Evolutionary conservation across 140 eudicot species (phyloP).

Genomic region (Stevia rebaudiana): DNA sequence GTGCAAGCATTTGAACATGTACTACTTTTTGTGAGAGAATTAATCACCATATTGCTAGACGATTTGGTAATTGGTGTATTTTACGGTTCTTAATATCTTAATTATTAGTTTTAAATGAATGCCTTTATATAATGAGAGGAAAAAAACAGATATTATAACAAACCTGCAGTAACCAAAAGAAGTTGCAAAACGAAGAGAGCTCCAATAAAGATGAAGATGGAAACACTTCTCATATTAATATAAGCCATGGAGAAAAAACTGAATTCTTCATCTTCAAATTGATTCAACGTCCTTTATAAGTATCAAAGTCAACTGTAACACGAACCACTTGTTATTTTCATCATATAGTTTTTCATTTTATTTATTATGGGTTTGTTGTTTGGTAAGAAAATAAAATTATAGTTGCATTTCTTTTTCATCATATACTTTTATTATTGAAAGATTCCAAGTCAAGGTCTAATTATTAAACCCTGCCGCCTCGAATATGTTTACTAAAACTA

Average conservation of each 20-base stretch:
- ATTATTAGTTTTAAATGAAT: too few relatives aligned
- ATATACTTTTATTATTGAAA: not conserved
- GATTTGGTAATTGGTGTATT: too few relatives aligned
- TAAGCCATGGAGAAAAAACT: constrained; percentile 24
- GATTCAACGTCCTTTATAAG: not conserved
- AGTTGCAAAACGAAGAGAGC: constrained; percentile 19
- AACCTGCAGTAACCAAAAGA: constrained; percentile 26
- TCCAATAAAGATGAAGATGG: constrained; percentile 15
- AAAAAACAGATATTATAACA: not conserved
- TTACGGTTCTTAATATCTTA: too few relatives aligned
- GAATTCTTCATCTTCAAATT: not conserved
- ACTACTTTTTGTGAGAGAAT: too few relatives aligned
- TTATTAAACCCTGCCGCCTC: too few relatives aligned
- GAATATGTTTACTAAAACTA: too few relatives aligned
- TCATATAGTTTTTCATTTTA: not conserved
- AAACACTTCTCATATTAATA: constrained; percentile 5
- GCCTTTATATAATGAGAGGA: not conserved
- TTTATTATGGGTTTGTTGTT: not conserved
- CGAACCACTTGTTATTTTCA: constrained; percentile 14
- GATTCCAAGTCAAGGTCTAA: not conserved
- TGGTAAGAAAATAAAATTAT: not conserved
- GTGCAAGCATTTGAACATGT: too few relatives aligned
- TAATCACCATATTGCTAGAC: too few relatives aligned
- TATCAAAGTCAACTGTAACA: constrained; percentile 20
- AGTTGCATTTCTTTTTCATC: not conserved